Evolutionary conservation across 306 rosid genomes (phyloP), one percentile per base, ranked within the genome.

Genomic region (Vigna unguiculata): DNA sequence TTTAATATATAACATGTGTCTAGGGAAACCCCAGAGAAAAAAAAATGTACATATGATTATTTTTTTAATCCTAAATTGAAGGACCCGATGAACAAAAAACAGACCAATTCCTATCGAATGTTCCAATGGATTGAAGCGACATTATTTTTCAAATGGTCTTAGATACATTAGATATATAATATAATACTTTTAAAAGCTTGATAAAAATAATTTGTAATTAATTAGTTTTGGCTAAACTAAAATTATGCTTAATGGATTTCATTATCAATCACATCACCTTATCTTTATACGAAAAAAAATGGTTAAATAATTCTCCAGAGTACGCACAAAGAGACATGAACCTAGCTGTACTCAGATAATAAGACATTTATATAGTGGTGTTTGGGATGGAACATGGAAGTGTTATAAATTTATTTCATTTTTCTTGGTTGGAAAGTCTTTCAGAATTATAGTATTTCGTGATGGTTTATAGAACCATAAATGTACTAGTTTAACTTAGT

Each of bases 251-350:
- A 63, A 4, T 63, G 46, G 12, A 36, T 63, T 63, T 63, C 69
- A 63, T 63, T 63, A 34, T 63, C 69, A 36, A 36, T 63, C 69
- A 36, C 69, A 4, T 63, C 69, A 63, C 69, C 69, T 34, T 63
- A 63, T 63, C 48, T 63, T 36, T 63, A 63, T 2, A 16, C 40
- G n/a, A n/a, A n/a, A n/a, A n/a, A 63, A 63, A 63, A 9, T 63
- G 5, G 69, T 14, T 17, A 36, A 63, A 34, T 63, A 17, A 36
- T 28, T 30, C 9, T 5, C 4, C 2, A 34, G 48, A 36, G 25
- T 10, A 36, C 8, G 48, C 28, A 36, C 69, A 63, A 34, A 17
- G 12, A 36, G 48, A 36, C 69, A 36, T 9, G 19, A 63, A 63
- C 9, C 48, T 63, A 63, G 69, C 69, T 63, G 69, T 63, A 34